Evolutionary conservation across 768 basidiomycete genomes (phyloP), one percentile per base, ranked within the genome.

Genomic region (Guyanaporus albipodus): DNA sequence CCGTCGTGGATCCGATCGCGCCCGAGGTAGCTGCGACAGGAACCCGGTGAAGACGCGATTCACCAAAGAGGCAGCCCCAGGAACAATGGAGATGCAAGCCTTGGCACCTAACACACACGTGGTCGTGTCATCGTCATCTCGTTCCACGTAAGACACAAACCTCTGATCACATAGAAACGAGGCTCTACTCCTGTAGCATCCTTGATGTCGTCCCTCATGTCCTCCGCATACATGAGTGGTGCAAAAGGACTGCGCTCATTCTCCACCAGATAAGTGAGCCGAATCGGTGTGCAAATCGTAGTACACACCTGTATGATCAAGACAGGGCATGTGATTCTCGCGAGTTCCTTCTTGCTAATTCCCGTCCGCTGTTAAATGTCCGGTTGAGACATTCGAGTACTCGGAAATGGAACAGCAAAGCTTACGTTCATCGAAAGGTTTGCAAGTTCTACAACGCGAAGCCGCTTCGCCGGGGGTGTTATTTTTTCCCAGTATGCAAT

Each of bases 41-140:
- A 89, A 90, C 56, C 78, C 80, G 42, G 69, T 54, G 53, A 84
- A 78, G 5, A 78, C 77, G 52, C 80, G 79, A 58, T 85, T 85
- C 12, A 79, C 76, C 34, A 83, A 74, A 27, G 82, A 81, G 5
- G 79, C 76, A 32, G 68, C 76, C 8, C 78, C 72, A 4, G 77
- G 75, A 12, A 78, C 59, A 44, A 87, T 66, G 55, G 75, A 76
- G 32, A 87, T 59, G 56, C 73, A 76, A 4, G 76, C 78, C 36
- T 70, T 68, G 43, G 72, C 80, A 52, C 82, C 83, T 85, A 52
- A 18, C 22, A 28, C 22, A 22, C n/a, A 49, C 15, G 39, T 8
- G 3, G 32, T 45, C 14, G 27, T 52, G 27, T 42, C 26, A 21
- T 44, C 22, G 18, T 43, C 38, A 22, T 27, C 14, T 37, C 27